Evolutionary conservation across 1,139 yeast species (phyloP).

Genomic region (Saccharomyces hybrid): DNA sequence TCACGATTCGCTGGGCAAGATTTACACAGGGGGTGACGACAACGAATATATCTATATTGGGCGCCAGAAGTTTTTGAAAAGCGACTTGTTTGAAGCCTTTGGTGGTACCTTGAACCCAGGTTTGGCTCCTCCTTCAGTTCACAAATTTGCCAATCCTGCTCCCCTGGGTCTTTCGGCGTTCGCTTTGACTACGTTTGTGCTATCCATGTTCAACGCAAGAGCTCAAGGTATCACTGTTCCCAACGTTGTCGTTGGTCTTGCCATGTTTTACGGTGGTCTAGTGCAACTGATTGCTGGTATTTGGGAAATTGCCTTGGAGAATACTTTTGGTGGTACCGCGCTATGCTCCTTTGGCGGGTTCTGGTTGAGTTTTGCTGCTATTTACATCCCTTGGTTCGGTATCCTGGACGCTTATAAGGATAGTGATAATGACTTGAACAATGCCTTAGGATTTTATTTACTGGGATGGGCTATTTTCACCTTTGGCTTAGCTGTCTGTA

Average conservation of each 20-base stretch:
- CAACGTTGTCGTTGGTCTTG: slow-evolving; percentile 51
- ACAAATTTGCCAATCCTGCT: slow-evolving; percentile 80
- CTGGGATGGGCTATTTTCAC: slow-evolving; percentile 80
- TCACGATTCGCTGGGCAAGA: slow-evolving; percentile 19
- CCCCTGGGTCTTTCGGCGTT: slow-evolving; percentile 81
- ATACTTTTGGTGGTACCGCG: slow-evolving; percentile 88
- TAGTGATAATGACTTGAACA: slow-evolving; percentile 35
- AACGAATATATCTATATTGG: slow-evolving; percentile 54
- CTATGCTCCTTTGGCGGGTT: slow-evolving; percentile 79
- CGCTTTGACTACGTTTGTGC: slow-evolving; percentile 77
- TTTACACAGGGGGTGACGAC: slow-evolving; percentile 33
- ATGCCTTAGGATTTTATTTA: slow-evolving; percentile 67
- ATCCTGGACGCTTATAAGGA: slow-evolving; percentile 49
- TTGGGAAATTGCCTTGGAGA: slow-evolving; percentile 69
- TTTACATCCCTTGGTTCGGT: slow-evolving; percentile 67
- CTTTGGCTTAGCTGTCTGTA: slow-evolving; percentile 54
- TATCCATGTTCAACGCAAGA: slow-evolving; percentile 55
- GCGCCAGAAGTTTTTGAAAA: slow-evolving; percentile 47
- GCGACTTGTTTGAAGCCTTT: slow-evolving; percentile 47
- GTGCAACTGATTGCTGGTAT: slow-evolving; percentile 65
- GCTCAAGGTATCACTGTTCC: slow-evolving; percentile 52
- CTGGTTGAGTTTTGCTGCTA: slow-evolving; percentile 76
- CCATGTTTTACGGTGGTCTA: slow-evolving; percentile 64
- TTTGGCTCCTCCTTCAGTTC: slow-evolving; percentile 42
- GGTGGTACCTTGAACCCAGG: slow-evolving; percentile 57